Evolutionary conservation across 2,329 filamentous ascomycete genomes (phyloP).

Genomic region (Ceratocystis harringtonii): DNA sequence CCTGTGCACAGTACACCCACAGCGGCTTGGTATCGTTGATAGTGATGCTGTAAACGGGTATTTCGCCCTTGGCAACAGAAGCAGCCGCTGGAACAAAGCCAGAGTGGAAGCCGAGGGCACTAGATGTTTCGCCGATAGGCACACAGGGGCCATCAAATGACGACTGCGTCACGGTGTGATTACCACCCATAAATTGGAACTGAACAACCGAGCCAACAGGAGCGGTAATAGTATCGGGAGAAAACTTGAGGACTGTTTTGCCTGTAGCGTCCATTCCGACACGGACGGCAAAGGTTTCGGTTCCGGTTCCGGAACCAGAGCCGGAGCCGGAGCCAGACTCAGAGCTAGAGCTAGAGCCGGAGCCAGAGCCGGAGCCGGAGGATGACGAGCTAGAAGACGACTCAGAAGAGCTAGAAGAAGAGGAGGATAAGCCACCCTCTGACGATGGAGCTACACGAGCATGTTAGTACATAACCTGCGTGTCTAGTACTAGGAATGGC

Average conservation of each 20-base stretch:
- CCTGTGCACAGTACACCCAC: slow-evolving; percentile 68
- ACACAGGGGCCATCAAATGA: slow-evolving; percentile 46
- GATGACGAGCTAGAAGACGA: neutral
- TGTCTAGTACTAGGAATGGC: neutral
- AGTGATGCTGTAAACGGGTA: slow-evolving; percentile 56
- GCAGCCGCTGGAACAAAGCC: slow-evolving; percentile 51
- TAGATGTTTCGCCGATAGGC: slow-evolving; percentile 40
- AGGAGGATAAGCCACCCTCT: neutral
- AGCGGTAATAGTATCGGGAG: slow-evolving; percentile 50
- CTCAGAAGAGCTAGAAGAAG: neutral
- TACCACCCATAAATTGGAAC: slow-evolving; percentile 52
- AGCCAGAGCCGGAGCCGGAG: neutral
- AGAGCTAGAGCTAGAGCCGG: neutral
- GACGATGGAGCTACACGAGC: neutral
- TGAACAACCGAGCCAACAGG: slow-evolving; percentile 53
- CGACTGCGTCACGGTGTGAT: slow-evolving; percentile 70
- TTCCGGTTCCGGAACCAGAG: neutral
- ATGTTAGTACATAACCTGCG: neutral
- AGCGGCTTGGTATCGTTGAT: slow-evolving; percentile 55
- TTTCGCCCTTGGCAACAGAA: slow-evolving; percentile 32
- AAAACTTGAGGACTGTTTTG: slow-evolving; percentile 40
- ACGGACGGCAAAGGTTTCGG: slow-evolving; percentile 30
- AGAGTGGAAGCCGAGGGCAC: slow-evolving; percentile 47
- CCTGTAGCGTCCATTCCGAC: slow-evolving; percentile 42
- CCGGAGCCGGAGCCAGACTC: slow-evolving; percentile 1